Percentiles rank a stretch among this genome's conserved stretches.
Conservation (phyloP, 139 green algal genomes). For the Picochlorum sp. region DNA sequence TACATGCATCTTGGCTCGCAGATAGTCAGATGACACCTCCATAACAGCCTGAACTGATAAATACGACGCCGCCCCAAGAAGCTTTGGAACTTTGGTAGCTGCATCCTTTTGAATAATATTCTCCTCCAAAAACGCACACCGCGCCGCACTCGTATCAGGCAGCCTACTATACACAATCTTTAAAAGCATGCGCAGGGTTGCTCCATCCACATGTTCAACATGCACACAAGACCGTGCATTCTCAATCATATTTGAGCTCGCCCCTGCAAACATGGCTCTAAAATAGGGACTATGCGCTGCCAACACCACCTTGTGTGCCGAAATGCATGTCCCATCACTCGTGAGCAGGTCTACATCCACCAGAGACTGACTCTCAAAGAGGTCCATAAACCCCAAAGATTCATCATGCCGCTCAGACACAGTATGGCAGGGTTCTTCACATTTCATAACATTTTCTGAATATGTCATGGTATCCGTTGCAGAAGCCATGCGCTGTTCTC, state of each 20-base stretch:
- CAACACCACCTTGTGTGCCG: slow-evolving; percentile 35
- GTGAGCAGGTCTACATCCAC: slow-evolving; percentile 27
- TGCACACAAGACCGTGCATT: neutral
- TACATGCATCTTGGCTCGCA: slow-evolving; percentile 10
- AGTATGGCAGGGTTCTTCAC: too few relatives aligned
- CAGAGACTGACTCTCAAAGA: slow-evolving; percentile 26
- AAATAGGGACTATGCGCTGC: slow-evolving; percentile 39
- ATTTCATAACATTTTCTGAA: too few relatives aligned
- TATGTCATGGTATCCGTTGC: too few relatives aligned
- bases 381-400: slow-evolving; percentile 1
- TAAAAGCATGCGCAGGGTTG: slow-evolving; percentile 23
- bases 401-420: neutral
- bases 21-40: slow-evolving; percentile 14
- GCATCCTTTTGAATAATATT: too few relatives aligned
- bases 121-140: neutral
- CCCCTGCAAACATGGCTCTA: slow-evolving; percentile 32
- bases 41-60: slow-evolving; percentile 16
- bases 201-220: slow-evolving; percentile 20
- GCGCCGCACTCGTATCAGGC: neutral
- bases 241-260: slow-evolving; percentile 27
- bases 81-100: neutral
- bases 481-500: too few relatives aligned
- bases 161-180: slow-evolving; percentile 30
- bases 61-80: slow-evolving; percentile 19
- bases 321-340: slow-evolving; percentile 13